Evolutionary conservation across 768 basidiomycete genomes (phyloP).

Genomic region (Tremella mesenterica): DNA sequence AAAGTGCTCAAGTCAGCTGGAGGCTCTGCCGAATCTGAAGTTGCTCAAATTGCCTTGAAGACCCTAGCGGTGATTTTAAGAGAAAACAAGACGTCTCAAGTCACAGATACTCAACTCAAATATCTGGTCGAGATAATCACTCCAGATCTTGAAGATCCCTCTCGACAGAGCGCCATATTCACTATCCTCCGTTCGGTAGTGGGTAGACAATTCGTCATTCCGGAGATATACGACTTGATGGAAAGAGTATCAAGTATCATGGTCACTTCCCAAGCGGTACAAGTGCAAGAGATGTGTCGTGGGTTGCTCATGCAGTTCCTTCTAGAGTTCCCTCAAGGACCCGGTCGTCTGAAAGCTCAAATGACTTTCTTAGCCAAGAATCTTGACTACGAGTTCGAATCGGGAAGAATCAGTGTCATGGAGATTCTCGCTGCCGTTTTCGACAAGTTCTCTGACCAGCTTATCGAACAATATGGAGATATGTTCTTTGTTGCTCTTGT

Average conservation of each 20-base stretch:
- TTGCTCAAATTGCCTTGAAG: constrained; percentile 78
- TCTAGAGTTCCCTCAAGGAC: constrained; percentile 93
- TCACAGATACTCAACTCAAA: constrained; percentile 81
- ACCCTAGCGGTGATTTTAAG: constrained; percentile 79
- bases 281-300: constrained; percentile 85
- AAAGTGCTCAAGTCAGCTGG: constrained; percentile 72
- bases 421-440: constrained; percentile 80
- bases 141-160: constrained; percentile 84
- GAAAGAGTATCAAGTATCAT: constrained; percentile 81
- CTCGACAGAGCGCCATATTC: constrained; percentile 77
- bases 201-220: constrained; percentile 80
- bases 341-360: constrained; percentile 73
- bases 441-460: constrained; percentile 65
- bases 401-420: constrained; percentile 85
- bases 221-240: constrained; percentile 96
- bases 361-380: constrained; percentile 90
- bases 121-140: constrained; percentile 75
- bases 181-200: constrained; percentile 82
- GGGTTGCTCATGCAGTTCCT: constrained; percentile 84
- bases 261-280: constrained; percentile 83
- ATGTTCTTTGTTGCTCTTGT: constrained; percentile 84
- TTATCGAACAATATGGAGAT: constrained; percentile 66
- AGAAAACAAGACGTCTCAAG: constrained; percentile 67
- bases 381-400: constrained; percentile 79
- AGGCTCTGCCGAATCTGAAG: constrained; percentile 71